Base-by-base conservation (phyloP, 306 rosid species). In the Purshia tridentata region DNA sequence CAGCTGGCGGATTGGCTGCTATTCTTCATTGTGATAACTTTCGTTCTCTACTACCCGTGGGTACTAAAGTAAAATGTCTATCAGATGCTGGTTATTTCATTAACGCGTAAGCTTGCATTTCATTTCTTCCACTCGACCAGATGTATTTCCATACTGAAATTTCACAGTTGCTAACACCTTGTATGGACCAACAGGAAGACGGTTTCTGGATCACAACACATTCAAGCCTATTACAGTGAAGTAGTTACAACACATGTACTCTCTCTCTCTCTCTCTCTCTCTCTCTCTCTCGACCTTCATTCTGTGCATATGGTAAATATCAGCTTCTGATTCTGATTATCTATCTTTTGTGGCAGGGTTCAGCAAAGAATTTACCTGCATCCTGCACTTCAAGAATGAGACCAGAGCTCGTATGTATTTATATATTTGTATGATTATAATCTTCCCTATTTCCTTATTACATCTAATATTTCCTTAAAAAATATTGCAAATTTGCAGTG, bases 21-120 rank as follows among this genome's bases (percentile, higher is more conserved):
- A 82, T 94, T 71, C 83, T 94, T 81, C 86, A 94, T 46, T 94
- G 99, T 78, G 99, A 94, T 86, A 83, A 77, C 54, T 91, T 94
- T 59, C 84, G 81, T 69, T 76, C 93, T 74, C 79, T 91, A 29
- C 50, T 94, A 20, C 96, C 99, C 15, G 2, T 5, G 0, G 79
- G 80, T 13, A 77, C 94, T 57, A 89, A 73, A 69, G 99, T 88
- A n/a, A 94, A 91, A 81, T 94, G 99, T 76, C 70, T 94, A 73
- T 77, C 99, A 73, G 99, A 94, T 77, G 99, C 99, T 48, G 99
- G 99, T 73, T 94, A 88, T 75, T 91, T 94, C 50, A 88, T 91
- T 73, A 91, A 94, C 7, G 56, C 80, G 99, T 94, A 86, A 76
- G 95, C 66, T 42, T 40, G 16, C 19, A 19, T 45, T 59, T 47